A percentile compares a stretch with the other conserved stretches of the same genome.
Evolutionary conservation across 2,329 filamentous ascomycete species (phyloP).

Genomic region (Microcera coccophila): DNA sequence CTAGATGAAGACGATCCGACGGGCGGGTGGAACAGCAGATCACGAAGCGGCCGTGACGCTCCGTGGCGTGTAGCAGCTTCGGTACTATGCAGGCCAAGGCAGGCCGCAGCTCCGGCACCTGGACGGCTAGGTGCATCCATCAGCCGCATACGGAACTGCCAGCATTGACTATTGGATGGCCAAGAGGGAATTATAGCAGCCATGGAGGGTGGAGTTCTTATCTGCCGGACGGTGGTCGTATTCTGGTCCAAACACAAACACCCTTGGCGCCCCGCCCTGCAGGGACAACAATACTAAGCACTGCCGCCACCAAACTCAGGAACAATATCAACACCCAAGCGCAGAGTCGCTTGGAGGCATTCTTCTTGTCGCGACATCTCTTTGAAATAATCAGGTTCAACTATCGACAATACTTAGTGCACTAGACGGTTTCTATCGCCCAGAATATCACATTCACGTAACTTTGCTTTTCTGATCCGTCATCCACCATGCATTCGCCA

Average conservation of each 20-base stretch:
- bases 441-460: constrained; percentile 8
- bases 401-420: constrained; percentile 21
- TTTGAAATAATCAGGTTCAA: constrained; percentile 20
- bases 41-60: neutral
- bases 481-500: constrained; percentile 15
- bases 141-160: constrained; percentile 1
- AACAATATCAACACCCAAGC: constrained; percentile 33
- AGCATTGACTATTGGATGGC: neutral
- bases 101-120: neutral
- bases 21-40: neutral
- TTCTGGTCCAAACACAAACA: neutral
- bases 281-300: constrained; percentile 33
- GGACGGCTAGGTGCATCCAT: neutral
- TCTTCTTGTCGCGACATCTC: constrained; percentile 15
- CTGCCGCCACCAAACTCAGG: constrained; percentile 25
- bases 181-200: neutral
- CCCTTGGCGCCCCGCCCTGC: constrained; percentile 1
- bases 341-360: constrained; percentile 14
- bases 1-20: neutral
- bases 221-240: neutral
- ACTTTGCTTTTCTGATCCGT: constrained; percentile 15
- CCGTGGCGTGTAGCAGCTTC: neutral
- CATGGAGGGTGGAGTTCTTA: neutral
- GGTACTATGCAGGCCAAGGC: neutral
- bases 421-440: constrained; percentile 12